Evolutionary conservation across 1,284 basidiomycete species (phyloP).

Genomic region (Peniophora sp.): DNA sequence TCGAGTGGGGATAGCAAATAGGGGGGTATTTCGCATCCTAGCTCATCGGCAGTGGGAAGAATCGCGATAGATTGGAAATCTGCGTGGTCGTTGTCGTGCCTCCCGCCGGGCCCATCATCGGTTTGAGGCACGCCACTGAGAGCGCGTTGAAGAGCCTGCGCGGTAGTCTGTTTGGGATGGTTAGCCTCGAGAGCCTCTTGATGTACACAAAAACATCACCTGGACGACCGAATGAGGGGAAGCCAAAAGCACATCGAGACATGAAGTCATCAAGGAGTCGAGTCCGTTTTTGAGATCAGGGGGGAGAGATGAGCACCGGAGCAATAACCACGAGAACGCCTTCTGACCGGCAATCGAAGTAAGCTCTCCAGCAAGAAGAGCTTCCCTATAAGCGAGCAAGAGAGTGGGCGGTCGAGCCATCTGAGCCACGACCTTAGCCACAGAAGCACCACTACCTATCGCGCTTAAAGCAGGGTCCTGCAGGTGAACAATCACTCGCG

Average conservation of each 20-base stretch:
- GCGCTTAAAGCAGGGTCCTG: constrained; percentile 25
- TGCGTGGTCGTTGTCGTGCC: constrained; percentile 56
- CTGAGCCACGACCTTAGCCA: constrained; percentile 28
- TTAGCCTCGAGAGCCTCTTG: no score
- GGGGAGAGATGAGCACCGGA: constrained; percentile 34
- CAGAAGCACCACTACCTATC: constrained; percentile 33
- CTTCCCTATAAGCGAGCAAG: constrained; percentile 34
- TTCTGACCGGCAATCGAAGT: constrained; percentile 24
- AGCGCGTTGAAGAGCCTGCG: constrained; percentile 35
- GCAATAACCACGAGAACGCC: constrained; percentile 44
- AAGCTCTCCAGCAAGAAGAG: constrained; percentile 30
- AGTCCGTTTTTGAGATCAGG: constrained; percentile 27
- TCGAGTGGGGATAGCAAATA: constrained; percentile 35
- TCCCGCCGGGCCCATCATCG: constrained; percentile 38
- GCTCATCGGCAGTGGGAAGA: constrained; percentile 50
- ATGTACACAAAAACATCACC: no score
- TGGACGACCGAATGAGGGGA: constrained; percentile 27
- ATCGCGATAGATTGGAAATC: constrained; percentile 51
- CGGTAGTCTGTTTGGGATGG: no score
- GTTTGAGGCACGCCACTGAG: constrained; percentile 13
- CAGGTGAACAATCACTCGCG: constrained; percentile 32
- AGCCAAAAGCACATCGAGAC: constrained; percentile 15
- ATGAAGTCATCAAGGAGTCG: constrained; percentile 25
- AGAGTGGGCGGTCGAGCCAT: constrained; percentile 49
- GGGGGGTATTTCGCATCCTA: constrained; percentile 31